These are phyloP conservation scores for Themeda triandra DNA, from an alignment of 176 grass and related monocot species.

Conservation along the genomic window DNA sequence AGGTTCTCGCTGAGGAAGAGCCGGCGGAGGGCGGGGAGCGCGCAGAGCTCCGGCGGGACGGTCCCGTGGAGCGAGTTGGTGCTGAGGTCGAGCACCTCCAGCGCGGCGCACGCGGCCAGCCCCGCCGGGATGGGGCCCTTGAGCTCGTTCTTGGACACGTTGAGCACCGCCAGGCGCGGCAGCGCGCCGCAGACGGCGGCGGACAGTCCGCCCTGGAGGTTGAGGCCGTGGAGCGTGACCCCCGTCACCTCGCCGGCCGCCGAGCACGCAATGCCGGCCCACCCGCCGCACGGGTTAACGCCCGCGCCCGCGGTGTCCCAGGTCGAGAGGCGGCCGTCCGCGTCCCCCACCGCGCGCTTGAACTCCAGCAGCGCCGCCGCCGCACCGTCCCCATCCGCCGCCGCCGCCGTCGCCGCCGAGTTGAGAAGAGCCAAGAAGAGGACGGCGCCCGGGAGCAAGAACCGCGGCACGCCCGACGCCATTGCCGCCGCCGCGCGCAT, in stretches of 20 bases:
- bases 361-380: constrained; percentile 48
- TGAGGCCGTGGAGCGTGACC: constrained; percentile 58
- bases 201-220: constrained; percentile 63
- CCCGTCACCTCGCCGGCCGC: constrained; percentile 42
- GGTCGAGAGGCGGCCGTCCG: constrained; percentile 46
- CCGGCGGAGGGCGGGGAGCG: constrained; percentile 37
- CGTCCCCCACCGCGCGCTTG: constrained; percentile 56
- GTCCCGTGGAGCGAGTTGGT: constrained; percentile 65
- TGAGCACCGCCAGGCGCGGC: constrained; percentile 53
- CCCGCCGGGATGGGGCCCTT: constrained; percentile 46
- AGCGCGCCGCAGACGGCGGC: constrained; percentile 63
- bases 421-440: neutral
- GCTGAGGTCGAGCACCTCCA: constrained; percentile 90
- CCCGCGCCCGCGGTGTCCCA: constrained; percentile 42
- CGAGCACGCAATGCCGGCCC: constrained; percentile 76
- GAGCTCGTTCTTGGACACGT: constrained; percentile 79
- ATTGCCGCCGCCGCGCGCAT: constrained; percentile 6
- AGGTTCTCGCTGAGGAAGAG: constrained; percentile 96
- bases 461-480: neutral
- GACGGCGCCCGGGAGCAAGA: constrained; percentile 11
- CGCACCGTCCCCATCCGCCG: neutral
- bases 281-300: constrained; percentile 48
- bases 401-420: neutral
- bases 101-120: constrained; percentile 45
- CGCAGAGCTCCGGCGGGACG: constrained; percentile 58